Evolutionary conservation across 192 early-diverging fungal genomes (phyloP), one percentile per base, ranked within the genome.

Genomic region (Anaeromyces robustus): DNA sequence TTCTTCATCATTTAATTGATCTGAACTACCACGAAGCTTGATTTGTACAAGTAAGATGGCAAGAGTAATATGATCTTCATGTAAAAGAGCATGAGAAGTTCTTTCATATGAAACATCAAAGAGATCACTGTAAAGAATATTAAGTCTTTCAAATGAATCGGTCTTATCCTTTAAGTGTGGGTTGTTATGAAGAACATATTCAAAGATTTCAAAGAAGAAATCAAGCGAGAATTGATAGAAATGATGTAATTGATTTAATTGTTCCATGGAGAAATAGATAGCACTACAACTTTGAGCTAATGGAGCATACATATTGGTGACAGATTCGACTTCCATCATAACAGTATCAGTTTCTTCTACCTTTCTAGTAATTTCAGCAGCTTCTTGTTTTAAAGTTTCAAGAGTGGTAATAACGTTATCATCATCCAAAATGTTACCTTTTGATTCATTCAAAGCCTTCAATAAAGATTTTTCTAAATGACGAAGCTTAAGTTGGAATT

Each of bases 171-270:
- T 85, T 78, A 95, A 85, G 77, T 91, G 85, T 31, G 92, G 86
- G 86, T 97, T 89, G 31, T 90, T 86, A 83, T 95, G 93, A 17
- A 99, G 88, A 0, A 96, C 92, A 79, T 84, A 90, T 82, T 94
- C 86, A 89, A 99, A 99, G 68, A 98, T 96, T 78, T 92, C 90
- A 78, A 94, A 90, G 87, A 99, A 98, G 86, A 96, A 99, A 84
- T 94, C 95, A 31, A 98, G 91, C 29, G 97, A 98, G 88, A 99
- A 98, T 88, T 97, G 97, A 86, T 99, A 99, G 86, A 98, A 99
- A 83, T 94, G 92, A 82, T 99, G 89, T 77, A 99, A 84, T 52
- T 89, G 85, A 79, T 93, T 88, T 52, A 99, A 87, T 81, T 97
- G 96, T 81, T 99, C 98, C 88, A 99, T 92, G n/a, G 92, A 90